These are phyloP conservation scores for Phytophthora agathidicida DNA, from an alignment of 352 stramenopile genomes.

Conservation along the genomic window DNA sequence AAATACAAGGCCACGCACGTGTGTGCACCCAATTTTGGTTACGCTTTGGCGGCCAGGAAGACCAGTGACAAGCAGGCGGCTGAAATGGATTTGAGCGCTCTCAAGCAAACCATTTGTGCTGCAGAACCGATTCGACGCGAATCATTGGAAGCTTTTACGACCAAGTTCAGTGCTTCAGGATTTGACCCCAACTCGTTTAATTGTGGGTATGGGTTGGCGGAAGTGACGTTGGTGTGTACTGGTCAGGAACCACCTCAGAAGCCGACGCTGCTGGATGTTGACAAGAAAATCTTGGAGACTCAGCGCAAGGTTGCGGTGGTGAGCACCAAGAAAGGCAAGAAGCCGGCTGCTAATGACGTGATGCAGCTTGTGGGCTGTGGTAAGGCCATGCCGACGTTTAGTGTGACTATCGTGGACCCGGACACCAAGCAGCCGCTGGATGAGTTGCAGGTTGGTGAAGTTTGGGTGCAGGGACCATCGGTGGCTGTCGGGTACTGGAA, in stretches of 20 bases:
- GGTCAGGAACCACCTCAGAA: constrained; percentile 68
- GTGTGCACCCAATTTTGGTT: constrained; percentile 84
- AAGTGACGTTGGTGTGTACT: constrained; percentile 84
- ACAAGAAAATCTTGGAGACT: constrained; percentile 68
- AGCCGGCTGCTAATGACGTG: constrained; percentile 31
- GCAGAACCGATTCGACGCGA: constrained; percentile 83
- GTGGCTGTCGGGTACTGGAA: constrained; percentile 81
- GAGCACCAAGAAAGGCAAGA: constrained; percentile 28
- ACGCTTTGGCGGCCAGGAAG: constrained; percentile 75
- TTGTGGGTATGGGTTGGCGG: constrained; percentile 80
- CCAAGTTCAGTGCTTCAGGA: constrained; percentile 60
- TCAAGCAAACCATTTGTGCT: constrained; percentile 83
- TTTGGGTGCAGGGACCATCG: constrained; percentile 92
- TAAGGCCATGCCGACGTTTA: constrained; percentile 79
- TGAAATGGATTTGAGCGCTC: constrained; percentile 60
- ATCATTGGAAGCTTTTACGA: constrained; percentile 75
- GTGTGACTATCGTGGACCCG: constrained; percentile 68
- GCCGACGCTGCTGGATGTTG: constrained; percentile 67
- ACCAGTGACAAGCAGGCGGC: constrained; percentile 67
- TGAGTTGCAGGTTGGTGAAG: constrained; percentile 85
- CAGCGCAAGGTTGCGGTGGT: constrained; percentile 52
- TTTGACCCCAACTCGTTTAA: constrained; percentile 84
- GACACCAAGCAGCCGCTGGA: constrained; percentile 52
- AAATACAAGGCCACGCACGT: constrained; percentile 84
- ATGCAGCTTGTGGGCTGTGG: constrained; percentile 83